Percentiles rank a stretch among this genome's conserved stretches.
These are phyloP conservation scores for Chaetomiaceae sp. DNA, from an alignment of 2,329 filamentous ascomycete species.

Conservation along the genomic window DNA sequence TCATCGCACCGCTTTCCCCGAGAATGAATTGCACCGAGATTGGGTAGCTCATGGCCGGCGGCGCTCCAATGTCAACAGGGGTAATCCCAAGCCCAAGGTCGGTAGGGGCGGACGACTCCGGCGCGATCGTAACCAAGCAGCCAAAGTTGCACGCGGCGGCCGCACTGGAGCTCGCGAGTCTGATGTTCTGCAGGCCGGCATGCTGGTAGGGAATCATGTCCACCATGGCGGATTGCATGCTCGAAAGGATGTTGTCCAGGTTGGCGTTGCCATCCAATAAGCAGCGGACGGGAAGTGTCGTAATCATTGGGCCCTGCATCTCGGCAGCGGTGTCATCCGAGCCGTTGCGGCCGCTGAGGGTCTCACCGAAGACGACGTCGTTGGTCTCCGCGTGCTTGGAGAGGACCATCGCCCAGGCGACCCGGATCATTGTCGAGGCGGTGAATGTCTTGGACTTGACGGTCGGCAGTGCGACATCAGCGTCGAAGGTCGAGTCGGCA, in stretches of 20 bases:
- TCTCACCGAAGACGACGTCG: conserved; percentile 52
- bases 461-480: neutral
- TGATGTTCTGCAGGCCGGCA: conserved; percentile 10
- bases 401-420: conserved; percentile 54
- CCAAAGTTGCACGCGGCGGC: conserved; percentile 7
- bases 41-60: conserved; percentile 12
- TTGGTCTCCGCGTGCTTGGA: conserved; percentile 42
- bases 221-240: neutral
- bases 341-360: conserved; percentile 25
- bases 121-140: conserved; percentile 10
- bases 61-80: neutral
- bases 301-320: conserved; percentile 21
- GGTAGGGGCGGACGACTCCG: neutral
- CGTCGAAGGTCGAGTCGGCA: neutral
- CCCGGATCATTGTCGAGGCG: conserved; percentile 52
- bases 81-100: neutral
- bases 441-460: conserved; percentile 33
- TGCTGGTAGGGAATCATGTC: conserved; percentile 12
- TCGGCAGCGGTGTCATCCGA: conserved; percentile 31
- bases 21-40: conserved; percentile 13
- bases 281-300: conserved; percentile 26
- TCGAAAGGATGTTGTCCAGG: neutral
- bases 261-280: neutral
- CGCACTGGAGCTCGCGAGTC: neutral
- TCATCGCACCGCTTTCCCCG: neutral